Evolutionary conservation across 257 asterid genomes (phyloP).

Genomic region (Primulina huaijiensis): DNA sequence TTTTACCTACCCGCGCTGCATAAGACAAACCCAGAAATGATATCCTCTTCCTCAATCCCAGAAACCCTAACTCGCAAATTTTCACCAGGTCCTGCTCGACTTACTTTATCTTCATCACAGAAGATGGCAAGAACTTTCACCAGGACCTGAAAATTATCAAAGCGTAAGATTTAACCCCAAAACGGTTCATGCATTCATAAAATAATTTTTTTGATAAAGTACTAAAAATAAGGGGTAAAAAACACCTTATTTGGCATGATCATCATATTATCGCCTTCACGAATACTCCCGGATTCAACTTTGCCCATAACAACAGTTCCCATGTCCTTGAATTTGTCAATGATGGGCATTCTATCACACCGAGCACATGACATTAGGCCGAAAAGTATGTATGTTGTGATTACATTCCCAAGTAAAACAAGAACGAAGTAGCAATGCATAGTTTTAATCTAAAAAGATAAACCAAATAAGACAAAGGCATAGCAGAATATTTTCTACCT

Average conservation of each 20-base stretch:
- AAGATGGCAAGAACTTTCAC: constrained; percentile 76
- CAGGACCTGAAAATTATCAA: constrained; percentile 45
- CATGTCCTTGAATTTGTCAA: constrained; percentile 90
- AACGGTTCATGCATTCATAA: constrained; percentile 7
- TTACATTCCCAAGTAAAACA: constrained; percentile 13
- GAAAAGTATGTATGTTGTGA: neutral
- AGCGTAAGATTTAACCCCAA: constrained; percentile 8
- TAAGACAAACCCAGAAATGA: constrained; percentile 68
- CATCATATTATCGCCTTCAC: constrained; percentile 77
- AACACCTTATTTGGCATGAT: constrained; percentile 94
- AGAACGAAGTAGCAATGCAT: constrained; percentile 1
- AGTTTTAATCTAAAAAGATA: neutral
- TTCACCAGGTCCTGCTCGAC: constrained; percentile 86
- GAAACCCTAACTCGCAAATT: constrained; percentile 85
- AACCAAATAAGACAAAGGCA: neutral
- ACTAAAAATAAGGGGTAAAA: constrained; percentile 12
- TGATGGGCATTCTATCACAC: constrained; percentile 67
- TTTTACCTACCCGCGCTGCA: constrained; percentile 56
- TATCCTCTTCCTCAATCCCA: constrained; percentile 88
- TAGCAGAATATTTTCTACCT: constrained; percentile 42
- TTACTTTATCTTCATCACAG: constrained; percentile 71
- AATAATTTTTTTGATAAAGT: neutral
- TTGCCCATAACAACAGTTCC: constrained; percentile 98
- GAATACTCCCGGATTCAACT: constrained; percentile 83
- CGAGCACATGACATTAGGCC: constrained; percentile 22